A percentile compares a stretch with the other conserved stretches of the same genome.
phyloP scores from a whole-genome alignment of 225 moss, liverwort and hornwort species.

The Takakia lepidozioides region DNA sequence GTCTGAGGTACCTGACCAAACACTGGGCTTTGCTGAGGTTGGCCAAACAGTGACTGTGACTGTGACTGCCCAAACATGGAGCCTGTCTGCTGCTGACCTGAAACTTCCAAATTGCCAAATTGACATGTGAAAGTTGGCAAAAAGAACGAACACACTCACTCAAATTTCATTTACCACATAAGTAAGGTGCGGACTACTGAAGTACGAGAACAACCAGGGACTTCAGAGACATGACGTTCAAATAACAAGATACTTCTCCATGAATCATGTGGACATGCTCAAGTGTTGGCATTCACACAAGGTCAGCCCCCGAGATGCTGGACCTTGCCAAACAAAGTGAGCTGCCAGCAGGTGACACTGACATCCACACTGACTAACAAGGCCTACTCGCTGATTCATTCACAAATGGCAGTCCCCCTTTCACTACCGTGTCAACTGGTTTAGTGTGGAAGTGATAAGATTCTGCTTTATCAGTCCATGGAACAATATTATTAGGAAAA shows the following conservation, averaged over 20 bases:
- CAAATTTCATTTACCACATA: not conserved
- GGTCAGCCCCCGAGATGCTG: too few relatives aligned
- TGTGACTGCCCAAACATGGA: conserved; percentile 54
- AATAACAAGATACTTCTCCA: too few relatives aligned
- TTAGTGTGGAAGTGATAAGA: not conserved
- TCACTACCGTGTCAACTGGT: too few relatives aligned
- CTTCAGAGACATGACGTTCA: not conserved
- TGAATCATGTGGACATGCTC: too few relatives aligned
- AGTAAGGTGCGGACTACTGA: not conserved
- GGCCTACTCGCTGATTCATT: too few relatives aligned
- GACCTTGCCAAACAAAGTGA: too few relatives aligned
- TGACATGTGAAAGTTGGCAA: too few relatives aligned
- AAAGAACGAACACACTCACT: conserved; percentile 1
- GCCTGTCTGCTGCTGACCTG: conserved; percentile 51
- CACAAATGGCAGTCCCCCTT: too few relatives aligned
- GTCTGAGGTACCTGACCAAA: conserved; percentile 41
- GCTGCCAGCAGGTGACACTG: too few relatives aligned
- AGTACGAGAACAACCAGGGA: too few relatives aligned
- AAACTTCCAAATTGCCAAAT: not conserved
- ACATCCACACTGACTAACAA: too few relatives aligned
- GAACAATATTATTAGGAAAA: not conserved
- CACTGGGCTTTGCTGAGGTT: conserved; percentile 26
- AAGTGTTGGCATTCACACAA: too few relatives aligned
- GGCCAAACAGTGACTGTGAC: conserved; percentile 36
- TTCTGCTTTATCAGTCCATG: not conserved